Evolutionary conservation across 208 protist genomes (phyloP), one percentile per base, ranked within the genome.

Genomic region (Trypanosoma cruzi): DNA sequence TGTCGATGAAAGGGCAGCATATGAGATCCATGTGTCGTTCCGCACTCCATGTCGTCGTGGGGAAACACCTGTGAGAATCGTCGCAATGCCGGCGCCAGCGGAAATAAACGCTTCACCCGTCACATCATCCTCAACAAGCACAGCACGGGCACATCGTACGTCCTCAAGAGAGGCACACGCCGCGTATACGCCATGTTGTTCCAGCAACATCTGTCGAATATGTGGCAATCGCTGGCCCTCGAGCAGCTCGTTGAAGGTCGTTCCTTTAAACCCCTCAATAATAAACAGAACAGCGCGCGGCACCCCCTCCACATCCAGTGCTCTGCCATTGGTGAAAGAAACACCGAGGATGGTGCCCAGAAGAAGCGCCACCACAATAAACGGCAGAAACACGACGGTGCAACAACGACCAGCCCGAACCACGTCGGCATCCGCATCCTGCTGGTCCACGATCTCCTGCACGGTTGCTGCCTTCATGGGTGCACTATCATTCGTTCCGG

Each of bases 281-380:
- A 94, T 71, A 22, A 94, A 75, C 2, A 94, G 31, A 20, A 80
- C 85, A 13, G 79, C 88, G 20, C 85, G 82, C 50, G 88, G 88
- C 20, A 66, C 60, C 6, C 79, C 70, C 18, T 64, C 49, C 31
- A 74, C 68, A 42, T 88, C 76, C 11, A 22, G 52, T 40, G 69
- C 61, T 0, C 65, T 63, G 48, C 88, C 88, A 49, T 80, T 89
- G 26, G 76, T 86, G 58, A 69, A 73, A 3, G 84, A 50, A 29
- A 77, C 75, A 24, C 71, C 73, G 26, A 53, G 29, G 34, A 87
- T 60, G 66, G 84, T 40, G 14, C 71, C 53, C 11, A 85, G n/a
- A 26, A 85, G 40, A 55, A 90, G 61, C 31, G 42, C 64, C 6
- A 76, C 28, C 10, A 80, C 72, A 6, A 91, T 18, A 32, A 90